Base-by-base conservation (phyloP, 768 basidiomycete species). In the Melanogaster broomeanus region DNA sequence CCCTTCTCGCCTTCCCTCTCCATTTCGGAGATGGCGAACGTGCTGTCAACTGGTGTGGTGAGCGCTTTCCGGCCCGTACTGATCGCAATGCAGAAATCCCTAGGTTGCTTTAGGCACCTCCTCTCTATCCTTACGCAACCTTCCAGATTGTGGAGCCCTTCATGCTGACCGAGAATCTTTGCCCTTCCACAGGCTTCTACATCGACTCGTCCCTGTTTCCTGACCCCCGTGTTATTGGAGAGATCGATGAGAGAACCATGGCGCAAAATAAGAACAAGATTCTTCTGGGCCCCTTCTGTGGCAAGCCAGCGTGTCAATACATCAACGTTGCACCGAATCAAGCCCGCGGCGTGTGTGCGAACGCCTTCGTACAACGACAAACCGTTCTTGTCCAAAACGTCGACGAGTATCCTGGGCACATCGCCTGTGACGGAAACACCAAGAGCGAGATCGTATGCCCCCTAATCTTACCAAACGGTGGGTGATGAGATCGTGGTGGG, bases 41-140 rank as follows among this genome's bases (percentile, higher is more conserved):
- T 47, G 82, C 88, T 3, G 90, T 96, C 19, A 96, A 96, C 64
- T 98, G 94, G 95, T 87, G 87, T 74, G 95, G 95, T 94, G 60
- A 73, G 90, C 71, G 25, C 22, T n/a, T 49, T 19, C 46, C 45
- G 31, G 25, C 12, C 35, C 33, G 28, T 48, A 34, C n/a, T 53
- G 28, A 34, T 51, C 39, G 19, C 45, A 24, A 48, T 35, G n/a
- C 31, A n/a, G 28, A 19, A n/a, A 31, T 39, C 40, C 31, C 37
- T 40, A 39, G 22, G 35, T 49, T 31, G 21, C 19, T 34, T 24
- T 45, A 45, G 31, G 9, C 31, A 24, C 28, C 49, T 46, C 24
- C 9, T 35, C 48, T 10, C 38, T 37, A 28, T 42, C 40, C 13
- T n/a, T 10, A 18, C 30, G 35, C 27, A 10, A 38, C 18, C 18